These are phyloP conservation scores for Aspergillus mulundensis DNA, from an alignment of 495 filamentous ascomycete genomes.

Conservation along the genomic window DNA sequence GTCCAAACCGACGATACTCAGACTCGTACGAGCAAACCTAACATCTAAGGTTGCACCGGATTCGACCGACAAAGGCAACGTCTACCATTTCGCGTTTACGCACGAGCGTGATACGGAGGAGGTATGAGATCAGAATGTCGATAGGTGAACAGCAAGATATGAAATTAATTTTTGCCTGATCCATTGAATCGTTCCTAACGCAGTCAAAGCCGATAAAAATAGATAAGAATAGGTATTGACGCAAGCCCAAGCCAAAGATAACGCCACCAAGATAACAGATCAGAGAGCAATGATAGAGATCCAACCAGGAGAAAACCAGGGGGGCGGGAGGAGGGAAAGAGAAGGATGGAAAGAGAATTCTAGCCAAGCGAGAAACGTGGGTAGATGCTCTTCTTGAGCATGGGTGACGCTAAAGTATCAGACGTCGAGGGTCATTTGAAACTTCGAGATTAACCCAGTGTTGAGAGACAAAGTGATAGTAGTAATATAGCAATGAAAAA, in stretches of 20 bases:
- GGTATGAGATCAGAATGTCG: too few relatives aligned
- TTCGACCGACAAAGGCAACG: not conserved
- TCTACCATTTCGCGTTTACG: not conserved
- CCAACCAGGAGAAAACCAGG: not conserved
- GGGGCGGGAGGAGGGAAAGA: conserved; percentile 1
- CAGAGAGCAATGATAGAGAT: not conserved
- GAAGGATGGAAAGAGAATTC: not conserved
- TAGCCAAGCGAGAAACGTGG: conserved; percentile 4
- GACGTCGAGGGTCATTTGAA: conserved; percentile 8
- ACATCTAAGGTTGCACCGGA: too few relatives aligned
- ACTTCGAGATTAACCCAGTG: conserved; percentile 31
- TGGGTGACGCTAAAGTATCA: conserved; percentile 16
- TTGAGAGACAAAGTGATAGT: conserved; percentile 26
- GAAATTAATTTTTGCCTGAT: conserved; percentile 16
- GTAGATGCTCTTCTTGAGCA: conserved; percentile 6
- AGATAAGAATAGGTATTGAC: conserved; percentile 1
- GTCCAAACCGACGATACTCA: not conserved
- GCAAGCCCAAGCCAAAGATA: conserved; percentile 3
- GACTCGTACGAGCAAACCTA: not conserved
- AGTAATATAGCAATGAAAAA: conserved; percentile 30
- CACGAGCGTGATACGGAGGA: not conserved
- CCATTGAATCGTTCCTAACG: conserved; percentile 20
- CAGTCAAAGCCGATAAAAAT: conserved; percentile 6
- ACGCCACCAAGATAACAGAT: conserved; percentile 15
- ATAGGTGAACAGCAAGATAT: conserved; percentile 13